Evolutionary conservation across 495 filamentous ascomycete species (phyloP).

Genomic region (Penicillium dipodomyicola): DNA sequence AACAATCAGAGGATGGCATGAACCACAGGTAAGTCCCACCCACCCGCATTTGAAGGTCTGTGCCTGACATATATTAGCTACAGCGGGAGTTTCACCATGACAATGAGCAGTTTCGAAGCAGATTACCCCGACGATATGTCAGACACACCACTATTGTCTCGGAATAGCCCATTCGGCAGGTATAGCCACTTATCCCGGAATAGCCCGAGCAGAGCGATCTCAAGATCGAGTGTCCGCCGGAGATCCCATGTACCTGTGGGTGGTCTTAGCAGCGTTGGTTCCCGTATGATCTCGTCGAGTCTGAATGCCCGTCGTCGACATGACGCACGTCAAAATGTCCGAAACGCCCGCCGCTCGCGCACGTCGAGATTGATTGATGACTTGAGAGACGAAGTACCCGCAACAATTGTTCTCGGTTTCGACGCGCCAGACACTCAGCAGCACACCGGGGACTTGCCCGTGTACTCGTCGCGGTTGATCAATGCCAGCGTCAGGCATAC

Average conservation of each 20-base stretch:
- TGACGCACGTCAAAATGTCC: neutral
- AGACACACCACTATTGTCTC: neutral
- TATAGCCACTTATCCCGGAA: neutral
- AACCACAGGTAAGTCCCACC: neutral
- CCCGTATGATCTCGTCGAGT: constrained; percentile 1
- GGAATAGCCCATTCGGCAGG: neutral
- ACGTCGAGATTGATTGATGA: neutral
- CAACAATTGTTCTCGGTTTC: neutral
- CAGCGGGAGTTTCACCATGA: neutral
- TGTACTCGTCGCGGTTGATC: neutral
- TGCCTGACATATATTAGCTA: neutral
- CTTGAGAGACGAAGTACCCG: neutral
- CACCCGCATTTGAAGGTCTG: no score
- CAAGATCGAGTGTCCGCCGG: neutral
- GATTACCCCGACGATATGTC: neutral
- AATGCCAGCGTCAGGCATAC: neutral
- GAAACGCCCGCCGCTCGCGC: neutral
- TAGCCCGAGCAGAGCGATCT: neutral
- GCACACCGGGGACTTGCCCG: neutral
- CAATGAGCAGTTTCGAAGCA: neutral
- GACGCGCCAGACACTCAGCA: neutral
- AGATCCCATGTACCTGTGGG: neutral
- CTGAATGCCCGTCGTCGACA: neutral
- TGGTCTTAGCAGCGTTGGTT: neutral
- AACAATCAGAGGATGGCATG: neutral